Evolutionary conservation across 2,329 filamentous ascomycete species (phyloP), one percentile per base, ranked within the genome.

Genomic region (Diaporthe helianthi): DNA sequence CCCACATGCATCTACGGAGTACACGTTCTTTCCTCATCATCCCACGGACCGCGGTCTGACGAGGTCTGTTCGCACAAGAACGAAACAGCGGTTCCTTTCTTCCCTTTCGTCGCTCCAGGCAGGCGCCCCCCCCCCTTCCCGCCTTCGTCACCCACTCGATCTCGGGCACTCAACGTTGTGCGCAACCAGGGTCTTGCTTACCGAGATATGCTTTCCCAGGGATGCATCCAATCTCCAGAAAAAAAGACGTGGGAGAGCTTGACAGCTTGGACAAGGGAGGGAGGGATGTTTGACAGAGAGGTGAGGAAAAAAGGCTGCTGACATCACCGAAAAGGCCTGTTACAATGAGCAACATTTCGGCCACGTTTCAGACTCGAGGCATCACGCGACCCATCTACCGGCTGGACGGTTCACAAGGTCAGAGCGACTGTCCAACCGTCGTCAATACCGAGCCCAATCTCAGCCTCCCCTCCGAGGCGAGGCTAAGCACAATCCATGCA

Each of bases 301-400:
- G 36, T 17, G 13, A 38, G 13, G 17, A 3, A 6, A 44, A 47
- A 22, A 29, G 24, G 38, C 41, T 46, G 22, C 55, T 29, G 38
- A 17, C 58, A 47, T 61, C 58, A 61, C 41, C 24, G 26, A 61
- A 61, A 61, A 47, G 58, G n/a, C n/a, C n/a, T n/a, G n/a, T 29
- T 47, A 47, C 41, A 33, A 47, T 47, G 41, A 49, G 49, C 49
- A 47, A 49, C 41, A 63, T 63, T 63, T 49, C 29, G 68, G 33
- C 46, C 68, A 61, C 46, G 63, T 69, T 69, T 69, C 68, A 69
- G 68, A 69, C 53, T 52, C 46, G 67, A 64, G 58, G 31, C 31
- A 60, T 33, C 65, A 61, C 41, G 31, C 29, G 52, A 61, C 44
- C 44, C 52, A 29, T 49, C 53, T 61, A 66, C 64, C 64, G 44